A percentile compares a stretch with the other conserved stretches of the same genome.
Evolutionary conservation across 1,139 yeast species (phyloP).

Genomic region (Taiozyma sp.): DNA sequence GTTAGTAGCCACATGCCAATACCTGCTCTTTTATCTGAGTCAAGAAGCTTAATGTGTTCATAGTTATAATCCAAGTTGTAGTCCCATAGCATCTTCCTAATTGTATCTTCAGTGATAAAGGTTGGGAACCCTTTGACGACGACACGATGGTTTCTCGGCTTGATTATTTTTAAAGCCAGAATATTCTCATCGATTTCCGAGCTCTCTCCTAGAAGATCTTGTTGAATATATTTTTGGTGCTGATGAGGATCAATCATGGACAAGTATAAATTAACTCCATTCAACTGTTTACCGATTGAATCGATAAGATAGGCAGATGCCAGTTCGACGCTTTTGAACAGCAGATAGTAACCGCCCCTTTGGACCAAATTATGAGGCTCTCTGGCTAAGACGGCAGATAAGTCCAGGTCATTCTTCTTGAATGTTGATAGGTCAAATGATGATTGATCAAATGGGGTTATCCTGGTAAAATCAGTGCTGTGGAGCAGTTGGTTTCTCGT

Average conservation of each 20-base stretch:
- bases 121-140: slow-evolving; percentile 35
- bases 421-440: slow-evolving; percentile 2
- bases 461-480: slow-evolving; percentile 32
- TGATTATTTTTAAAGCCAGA: not conserved
- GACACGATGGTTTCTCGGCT: slow-evolving; percentile 23
- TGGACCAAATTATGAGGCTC: slow-evolving; percentile 39
- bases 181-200: slow-evolving; percentile 1
- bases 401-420: slow-evolving; percentile 8
- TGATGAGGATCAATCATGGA: slow-evolving; percentile 34
- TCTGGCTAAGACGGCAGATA: slow-evolving; percentile 41
- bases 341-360: slow-evolving; percentile 44
- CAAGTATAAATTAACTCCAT: slow-evolving; percentile 44
- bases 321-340: slow-evolving; percentile 40
- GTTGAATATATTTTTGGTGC: slow-evolving; percentile 21
- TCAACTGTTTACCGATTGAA: slow-evolving; percentile 40
- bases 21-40: slow-evolving; percentile 25
- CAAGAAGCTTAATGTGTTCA: slow-evolving; percentile 27
- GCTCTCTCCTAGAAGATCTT: slow-evolving; percentile 22
- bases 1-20: slow-evolving; percentile 38
- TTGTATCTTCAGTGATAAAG: slow-evolving; percentile 23
- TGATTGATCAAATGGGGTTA: slow-evolving; percentile 7
- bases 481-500: slow-evolving; percentile 35
- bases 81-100: slow-evolving; percentile 35
- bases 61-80: slow-evolving; percentile 32
- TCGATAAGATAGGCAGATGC: slow-evolving; percentile 49